phyloP scores from a whole-genome alignment of 768 basidiomycete species.

The Boletus rubroflammeus region DNA sequence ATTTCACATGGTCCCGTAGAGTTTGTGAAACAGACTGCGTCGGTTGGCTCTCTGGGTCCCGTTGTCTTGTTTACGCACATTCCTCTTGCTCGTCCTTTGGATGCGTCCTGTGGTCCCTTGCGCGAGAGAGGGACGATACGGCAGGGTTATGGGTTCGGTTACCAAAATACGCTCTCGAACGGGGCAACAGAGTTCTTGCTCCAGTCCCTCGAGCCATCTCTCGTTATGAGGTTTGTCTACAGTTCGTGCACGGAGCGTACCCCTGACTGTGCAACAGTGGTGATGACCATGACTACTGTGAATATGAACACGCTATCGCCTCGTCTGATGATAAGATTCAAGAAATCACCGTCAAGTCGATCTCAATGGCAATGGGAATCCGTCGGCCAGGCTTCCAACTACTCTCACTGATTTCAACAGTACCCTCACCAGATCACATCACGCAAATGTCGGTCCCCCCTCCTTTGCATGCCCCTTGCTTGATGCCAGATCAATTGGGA shows the following conservation, averaged over 20 bases:
- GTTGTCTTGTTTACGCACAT: constrained; percentile 83
- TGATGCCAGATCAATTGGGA: constrained; percentile 79
- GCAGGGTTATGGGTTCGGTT: constrained; percentile 73
- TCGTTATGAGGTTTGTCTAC: constrained; percentile 66
- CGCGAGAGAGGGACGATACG: constrained; percentile 74
- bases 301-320: constrained; percentile 51
- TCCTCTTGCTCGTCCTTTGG: constrained; percentile 74
- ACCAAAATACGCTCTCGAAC: constrained; percentile 78
- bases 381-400: constrained; percentile 85
- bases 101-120: constrained; percentile 67
- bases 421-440: constrained; percentile 24
- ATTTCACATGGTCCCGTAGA: constrained; percentile 50
- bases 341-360: constrained; percentile 85
- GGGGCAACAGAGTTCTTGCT: constrained; percentile 66
- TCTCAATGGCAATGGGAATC: constrained; percentile 89
- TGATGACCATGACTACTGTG: constrained; percentile 96
- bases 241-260: neutral
- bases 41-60: constrained; percentile 36
- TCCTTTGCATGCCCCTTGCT: constrained; percentile 61
- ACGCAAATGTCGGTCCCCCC: constrained; percentile 30
- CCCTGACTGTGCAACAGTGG: constrained; percentile 47
- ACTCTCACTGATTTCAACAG: constrained; percentile 60
- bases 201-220: constrained; percentile 54
- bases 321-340: constrained; percentile 34
- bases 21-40: constrained; percentile 44